phyloP scores from a whole-genome alignment of 2,329 filamentous ascomycete species.

The Daldinia eschscholtzii region DNA sequence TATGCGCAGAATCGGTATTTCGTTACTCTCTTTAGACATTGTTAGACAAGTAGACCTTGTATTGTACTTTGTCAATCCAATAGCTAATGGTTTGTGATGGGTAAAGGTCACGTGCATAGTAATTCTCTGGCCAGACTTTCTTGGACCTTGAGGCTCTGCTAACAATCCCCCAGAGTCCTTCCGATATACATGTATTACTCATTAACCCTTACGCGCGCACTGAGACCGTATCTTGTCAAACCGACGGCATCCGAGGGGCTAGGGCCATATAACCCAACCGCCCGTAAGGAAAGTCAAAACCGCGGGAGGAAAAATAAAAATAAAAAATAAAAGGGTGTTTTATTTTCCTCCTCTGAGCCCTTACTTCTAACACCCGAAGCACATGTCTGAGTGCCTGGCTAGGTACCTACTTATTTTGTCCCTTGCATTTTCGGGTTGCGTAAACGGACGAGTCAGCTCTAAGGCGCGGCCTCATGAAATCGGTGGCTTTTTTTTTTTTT shows the following conservation, averaged over 20 bases:
- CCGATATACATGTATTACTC: not conserved
- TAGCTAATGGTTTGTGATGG: not conserved
- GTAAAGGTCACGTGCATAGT: not conserved
- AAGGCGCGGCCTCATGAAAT: too few species aligned
- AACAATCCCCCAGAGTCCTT: not conserved
- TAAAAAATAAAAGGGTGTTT: not conserved
- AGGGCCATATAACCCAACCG: not conserved
- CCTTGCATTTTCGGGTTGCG: not conserved
- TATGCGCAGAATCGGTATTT: conserved; percentile 10
- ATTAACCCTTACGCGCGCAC: not conserved
- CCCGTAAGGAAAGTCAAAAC: not conserved
- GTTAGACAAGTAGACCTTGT: not conserved
- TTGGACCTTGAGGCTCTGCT: conserved; percentile 3
- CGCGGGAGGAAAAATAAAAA: not conserved
- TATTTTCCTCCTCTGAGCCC: not conserved
- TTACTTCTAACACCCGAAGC: not conserved
- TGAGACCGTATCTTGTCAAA: not conserved
- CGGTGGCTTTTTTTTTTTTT: not conserved
- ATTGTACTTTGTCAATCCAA: not conserved
- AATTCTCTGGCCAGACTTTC: not conserved
- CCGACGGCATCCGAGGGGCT: not conserved
- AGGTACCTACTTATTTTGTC: not conserved
- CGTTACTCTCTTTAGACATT: not conserved
- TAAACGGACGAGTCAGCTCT: not conserved
- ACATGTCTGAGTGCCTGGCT: too few species aligned